These are phyloP conservation scores for Eucalyptus tenuipes DNA, from an alignment of 345 rosid genomes.

Conservation along the genomic window DNA sequence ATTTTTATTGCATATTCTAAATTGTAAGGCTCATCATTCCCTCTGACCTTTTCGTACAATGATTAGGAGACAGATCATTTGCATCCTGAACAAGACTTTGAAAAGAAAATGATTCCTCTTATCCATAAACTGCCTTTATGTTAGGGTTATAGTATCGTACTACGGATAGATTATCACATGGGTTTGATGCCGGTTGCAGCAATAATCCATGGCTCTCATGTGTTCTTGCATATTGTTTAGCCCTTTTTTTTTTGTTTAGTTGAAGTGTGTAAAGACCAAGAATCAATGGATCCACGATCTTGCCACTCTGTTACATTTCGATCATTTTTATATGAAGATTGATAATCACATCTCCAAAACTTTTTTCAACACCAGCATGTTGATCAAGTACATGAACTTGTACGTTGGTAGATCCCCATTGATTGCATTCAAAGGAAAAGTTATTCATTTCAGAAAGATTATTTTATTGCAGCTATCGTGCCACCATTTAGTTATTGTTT, in stretches of 20 bases:
- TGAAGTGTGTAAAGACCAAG: background rate
- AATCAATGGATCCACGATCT: background rate
- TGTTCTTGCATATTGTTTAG: background rate
- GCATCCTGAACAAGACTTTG: background rate
- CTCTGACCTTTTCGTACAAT: background rate
- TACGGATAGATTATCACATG: background rate
- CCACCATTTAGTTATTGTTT: background rate
- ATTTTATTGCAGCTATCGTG: background rate
- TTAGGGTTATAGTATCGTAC: background rate
- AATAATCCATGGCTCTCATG: background rate
- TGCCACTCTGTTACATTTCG: background rate
- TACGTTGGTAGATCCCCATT: background rate
- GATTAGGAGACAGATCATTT: background rate
- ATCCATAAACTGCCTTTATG: background rate
- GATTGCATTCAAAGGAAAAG: background rate
- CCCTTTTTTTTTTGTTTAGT: background rate
- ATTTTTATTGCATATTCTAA: background rate
- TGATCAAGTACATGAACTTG: background rate
- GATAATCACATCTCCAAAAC: background rate
- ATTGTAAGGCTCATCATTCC: background rate
- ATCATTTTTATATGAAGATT: background rate
- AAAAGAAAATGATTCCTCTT: background rate
- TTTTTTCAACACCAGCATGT: background rate
- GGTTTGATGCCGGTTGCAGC: background rate
- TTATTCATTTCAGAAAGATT: background rate